Evolutionary conservation across 208 protist species (phyloP), one percentile per base, ranked within the genome.

Genomic region (Trypanosoma lewisi): DNA sequence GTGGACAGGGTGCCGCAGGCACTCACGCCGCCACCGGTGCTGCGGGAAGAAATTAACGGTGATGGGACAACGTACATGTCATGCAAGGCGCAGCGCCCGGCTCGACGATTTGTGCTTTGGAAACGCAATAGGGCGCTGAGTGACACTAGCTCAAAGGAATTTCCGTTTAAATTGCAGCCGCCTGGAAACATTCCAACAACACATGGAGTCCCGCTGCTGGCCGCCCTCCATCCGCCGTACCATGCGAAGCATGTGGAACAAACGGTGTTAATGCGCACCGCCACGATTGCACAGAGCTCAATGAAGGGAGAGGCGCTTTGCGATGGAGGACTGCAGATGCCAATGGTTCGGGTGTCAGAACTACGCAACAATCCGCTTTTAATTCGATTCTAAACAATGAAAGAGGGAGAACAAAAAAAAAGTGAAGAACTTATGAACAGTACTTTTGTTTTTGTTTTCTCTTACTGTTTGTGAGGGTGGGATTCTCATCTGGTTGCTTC

Each of bases 21-120:
- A 37, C 64, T 73, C 11, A 19, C 76, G 1, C 74, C 78, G 30
- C 53, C 77, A 16, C 57, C 65, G 39, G 47, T 82, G 9, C 82
- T 82, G 33, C 67, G 72, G 14, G 78, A 85, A 30, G 75, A 80
- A 37, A 37, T 23, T 41, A 87, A 85, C 51, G 60, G 48, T 14
- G 81, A 92, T 64, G 80, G 78, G 19, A 78, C 54, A 27, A 48
- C 62, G 6, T 92, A 89, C 67, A 59, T 78, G 21, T 79, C 79
- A 63, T 89, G 75, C 67, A 76, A 73, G 49, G 75, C 75, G 17
- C 82, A 79, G 19, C 79, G 82, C 21, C 74, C 83, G 9, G 64
- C 80, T 0, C 68, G 44, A 48, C 64, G 67, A 1, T 92, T 83
- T 48, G 61, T 73, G 41, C 65, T 82, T 47, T 89, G 85, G 85